Evolutionary conservation across 768 basidiomycete species (phyloP), one percentile per base, ranked within the genome.

Genomic region (Suillus alpinus): DNA sequence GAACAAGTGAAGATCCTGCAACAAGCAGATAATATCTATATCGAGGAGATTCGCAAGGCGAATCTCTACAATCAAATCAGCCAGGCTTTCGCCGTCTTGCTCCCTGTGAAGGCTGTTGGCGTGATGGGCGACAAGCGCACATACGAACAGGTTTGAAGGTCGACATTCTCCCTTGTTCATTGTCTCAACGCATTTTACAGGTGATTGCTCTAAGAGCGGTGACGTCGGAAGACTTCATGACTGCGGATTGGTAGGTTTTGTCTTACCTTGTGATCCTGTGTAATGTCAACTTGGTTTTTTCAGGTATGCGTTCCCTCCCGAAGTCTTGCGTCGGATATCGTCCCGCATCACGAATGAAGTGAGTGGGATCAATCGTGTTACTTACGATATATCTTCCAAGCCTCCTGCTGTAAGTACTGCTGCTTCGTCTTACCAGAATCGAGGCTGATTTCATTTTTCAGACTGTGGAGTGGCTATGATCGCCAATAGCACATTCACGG

Each of bases 201-300:
- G 95, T 99, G 53, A 93, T 98, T 60, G 92, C 94, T 1, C 80
- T 99, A 57, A 86, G 97, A 56, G 97, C 97, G 3, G 96, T 98
- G 9, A 89, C 92, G 71, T 88, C 95, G n/a, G 96, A 98, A 72
- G 97, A 99, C 74, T 99, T 99, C 72, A 99, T 99, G 97, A 99
- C 97, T 14, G 97, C 97, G 39, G 96, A 98, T 73, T 98, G 96
- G 96, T 94, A 70, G 46, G 84, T 68, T 53, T 53, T 16, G 16
- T 49, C 36, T 14, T 9, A 6, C 1, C 20, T 59, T 57, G 53
- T 23, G 23, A 59, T 56, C 53, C 43, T 61, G 43, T 49, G 76
- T 75, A 76, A 29, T 16, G 6, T 26, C 34, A 26, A 59, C n/a
- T 65, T 75, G 73, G 73, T 68, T 58, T 1, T 46, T 66, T 51